A percentile compares a stretch with the other conserved stretches of the same genome.
Conservation (phyloP, 2,329 filamentous ascomycete genomes). For the Coniochaeta ligniaria region DNA sequence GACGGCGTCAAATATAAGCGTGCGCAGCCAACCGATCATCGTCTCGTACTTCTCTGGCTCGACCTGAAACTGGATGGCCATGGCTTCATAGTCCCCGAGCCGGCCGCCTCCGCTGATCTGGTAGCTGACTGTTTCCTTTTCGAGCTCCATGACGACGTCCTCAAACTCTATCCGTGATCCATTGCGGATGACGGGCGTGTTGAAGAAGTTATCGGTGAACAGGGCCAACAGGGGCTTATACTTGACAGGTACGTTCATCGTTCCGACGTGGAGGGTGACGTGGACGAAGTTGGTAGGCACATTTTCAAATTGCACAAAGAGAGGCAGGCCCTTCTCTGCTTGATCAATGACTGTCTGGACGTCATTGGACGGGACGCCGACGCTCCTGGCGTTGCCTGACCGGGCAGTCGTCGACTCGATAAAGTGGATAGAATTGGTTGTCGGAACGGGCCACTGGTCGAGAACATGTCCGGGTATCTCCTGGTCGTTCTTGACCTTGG, state of each 20-base stretch:
- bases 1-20: constrained; percentile 80
- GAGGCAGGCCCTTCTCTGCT: constrained; percentile 53
- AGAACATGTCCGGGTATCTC: constrained; percentile 79
- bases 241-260: constrained; percentile 67
- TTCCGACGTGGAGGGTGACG: constrained; percentile 74
- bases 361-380: constrained; percentile 60
- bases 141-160: constrained; percentile 82
- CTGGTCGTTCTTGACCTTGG: constrained; percentile 82
- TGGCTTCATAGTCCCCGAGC: constrained; percentile 73
- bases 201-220: constrained; percentile 91
- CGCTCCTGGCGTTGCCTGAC: constrained; percentile 66
- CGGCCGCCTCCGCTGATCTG: constrained; percentile 59
- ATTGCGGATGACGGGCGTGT: constrained; percentile 72
- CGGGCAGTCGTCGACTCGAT: constrained; percentile 81
- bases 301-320: constrained; percentile 97
- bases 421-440: constrained; percentile 89
- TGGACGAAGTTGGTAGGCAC: constrained; percentile 91
- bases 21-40: constrained; percentile 76
- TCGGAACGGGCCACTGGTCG: constrained; percentile 73
- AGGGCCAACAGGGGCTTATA: constrained; percentile 78
- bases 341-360: constrained; percentile 72
- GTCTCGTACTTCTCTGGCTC: constrained; percentile 82
- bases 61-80: constrained; percentile 75
- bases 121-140: constrained; percentile 86
- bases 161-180: constrained; percentile 80